Evolutionary conservation across 306 rosid genomes (phyloP), one percentile per base, ranked within the genome.

Genomic region (Cicer chorassanicum): DNA sequence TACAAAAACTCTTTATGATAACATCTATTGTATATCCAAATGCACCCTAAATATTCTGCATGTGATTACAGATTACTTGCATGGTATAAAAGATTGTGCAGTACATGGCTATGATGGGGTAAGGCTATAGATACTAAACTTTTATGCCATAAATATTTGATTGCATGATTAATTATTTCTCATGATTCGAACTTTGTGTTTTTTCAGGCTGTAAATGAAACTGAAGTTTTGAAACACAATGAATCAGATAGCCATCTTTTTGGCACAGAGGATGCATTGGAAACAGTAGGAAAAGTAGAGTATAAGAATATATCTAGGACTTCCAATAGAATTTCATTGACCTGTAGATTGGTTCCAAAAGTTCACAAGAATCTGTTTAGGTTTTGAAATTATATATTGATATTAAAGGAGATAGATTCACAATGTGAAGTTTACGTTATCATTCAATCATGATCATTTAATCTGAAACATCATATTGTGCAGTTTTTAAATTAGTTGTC

Each of bases 311-410:
- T 93, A 49, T 76, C 63, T 54, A 89, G 96, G 64, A 85, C 83
- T 41, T 71, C 87, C 55, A 80, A 36, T 54, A 78, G 98, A 82
- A 38, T 91, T 82, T 93, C 98, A 49, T 77, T 93, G 81, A 91
- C 98, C 6, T 91, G 98, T 66, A 71, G 98, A 60, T 56, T 80
- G 62, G 97, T 93, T 64, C 84, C 91, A 43, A 93, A 89, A 80
- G 98, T 86, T 42, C 88, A 84, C 81, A 93, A 87, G 72, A 89
- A 89, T 65, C 81, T 93, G 86, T 85, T 93, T 70, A 87, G 85
- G 87, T 72, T 78, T 76, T 91, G 84, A 83, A 68, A 43, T 44
- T 54, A 62, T 68, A 2, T 29, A 29, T 29, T 29, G 34, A 29
- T 3, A 29, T 29, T 29, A 29, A 29, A 29, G 34, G 34, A 29